Percentiles rank a stretch among this genome's conserved stretches.
phyloP scores from a whole-genome alignment of 2,329 filamentous ascomycete genomes.

The Phialemoniopsis sp. region DNA sequence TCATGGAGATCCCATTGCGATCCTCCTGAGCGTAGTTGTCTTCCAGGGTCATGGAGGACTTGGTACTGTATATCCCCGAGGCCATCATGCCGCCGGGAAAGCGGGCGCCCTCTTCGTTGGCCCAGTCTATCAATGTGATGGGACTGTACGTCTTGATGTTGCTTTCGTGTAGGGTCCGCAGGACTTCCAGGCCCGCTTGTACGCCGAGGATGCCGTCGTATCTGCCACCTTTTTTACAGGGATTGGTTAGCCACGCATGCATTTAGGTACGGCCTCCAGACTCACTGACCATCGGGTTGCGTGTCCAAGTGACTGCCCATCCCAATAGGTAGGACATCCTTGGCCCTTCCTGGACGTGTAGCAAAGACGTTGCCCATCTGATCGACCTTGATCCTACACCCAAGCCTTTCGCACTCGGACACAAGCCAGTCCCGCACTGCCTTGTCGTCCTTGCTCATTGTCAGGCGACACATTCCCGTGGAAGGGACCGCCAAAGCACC shows the following conservation, averaged over 20 bases:
- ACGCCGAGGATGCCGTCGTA: constrained; percentile 79
- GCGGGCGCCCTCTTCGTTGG: constrained; percentile 73
- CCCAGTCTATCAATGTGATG: constrained; percentile 75
- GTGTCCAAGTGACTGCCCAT: constrained; percentile 68
- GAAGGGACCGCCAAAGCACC: too few relatives aligned
- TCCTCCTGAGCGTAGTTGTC: constrained; percentile 74
- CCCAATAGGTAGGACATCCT: constrained; percentile 55
- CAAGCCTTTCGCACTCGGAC: constrained; percentile 54
- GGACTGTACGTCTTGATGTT: constrained; percentile 64
- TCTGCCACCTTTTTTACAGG: constrained; percentile 59
- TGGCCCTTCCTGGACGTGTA: constrained; percentile 55
- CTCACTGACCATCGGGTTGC: too few relatives aligned
- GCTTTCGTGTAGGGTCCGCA: constrained; percentile 64
- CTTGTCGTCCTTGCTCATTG: constrained; percentile 69
- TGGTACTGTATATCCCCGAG: constrained; percentile 75
- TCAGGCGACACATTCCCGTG: constrained; percentile 74
- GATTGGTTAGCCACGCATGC: too few relatives aligned
- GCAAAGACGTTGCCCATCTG: constrained; percentile 59
- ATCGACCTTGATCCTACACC: constrained; percentile 66
- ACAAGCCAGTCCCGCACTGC: constrained; percentile 74
- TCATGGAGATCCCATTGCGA: constrained; percentile 58
- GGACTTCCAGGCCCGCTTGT: constrained; percentile 67
- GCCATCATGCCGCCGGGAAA: constrained; percentile 72
- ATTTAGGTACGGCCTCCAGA: too few relatives aligned
- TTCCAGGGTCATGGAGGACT: too few relatives aligned